A percentile compares a stretch with the other conserved stretches of the same genome.
Evolutionary conservation across 768 basidiomycete species (phyloP).

Genomic region (Brasilioporus rufonigricans): DNA sequence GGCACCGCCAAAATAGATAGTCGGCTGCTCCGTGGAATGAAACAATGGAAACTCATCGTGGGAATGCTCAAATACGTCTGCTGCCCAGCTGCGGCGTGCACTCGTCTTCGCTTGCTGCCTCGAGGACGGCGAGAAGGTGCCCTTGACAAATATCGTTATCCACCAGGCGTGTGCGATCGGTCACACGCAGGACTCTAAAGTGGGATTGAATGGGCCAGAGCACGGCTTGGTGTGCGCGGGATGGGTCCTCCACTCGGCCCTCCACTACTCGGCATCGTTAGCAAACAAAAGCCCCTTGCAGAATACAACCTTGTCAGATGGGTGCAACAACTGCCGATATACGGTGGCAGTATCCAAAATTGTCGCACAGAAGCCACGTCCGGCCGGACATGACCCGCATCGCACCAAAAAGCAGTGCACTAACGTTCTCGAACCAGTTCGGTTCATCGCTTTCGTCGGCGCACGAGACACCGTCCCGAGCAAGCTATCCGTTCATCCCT

Average conservation of each 20-base stretch:
- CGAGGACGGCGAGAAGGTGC: conserved; percentile 31
- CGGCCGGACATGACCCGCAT: not conserved
- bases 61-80: conserved; percentile 14
- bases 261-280: conserved; percentile 13
- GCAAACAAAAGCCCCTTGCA: conserved; percentile 9
- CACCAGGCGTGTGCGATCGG: conserved; percentile 22
- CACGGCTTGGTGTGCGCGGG: conserved; percentile 11
- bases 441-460: conserved; percentile 8
- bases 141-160: conserved; percentile 25
- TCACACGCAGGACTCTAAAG: conserved; percentile 4
- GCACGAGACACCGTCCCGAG: not conserved
- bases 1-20: conserved; percentile 27
- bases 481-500: not conserved
- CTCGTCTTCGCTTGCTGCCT: conserved; percentile 32
- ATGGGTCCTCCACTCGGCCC: not conserved
- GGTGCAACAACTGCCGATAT: conserved; percentile 17
- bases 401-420: not conserved
- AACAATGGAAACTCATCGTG: conserved; percentile 35
- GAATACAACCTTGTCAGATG: not conserved
- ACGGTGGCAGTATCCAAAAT: conserved; percentile 12
- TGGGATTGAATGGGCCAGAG: conserved; percentile 12
- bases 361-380: not conserved
- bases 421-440: conserved; percentile 20
- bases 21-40: conserved; percentile 22
- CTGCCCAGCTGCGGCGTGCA: conserved; percentile 8